Evolutionary conservation across 1,284 basidiomycete genomes (phyloP).

Genomic region (Sporisorium scitamineum): DNA sequence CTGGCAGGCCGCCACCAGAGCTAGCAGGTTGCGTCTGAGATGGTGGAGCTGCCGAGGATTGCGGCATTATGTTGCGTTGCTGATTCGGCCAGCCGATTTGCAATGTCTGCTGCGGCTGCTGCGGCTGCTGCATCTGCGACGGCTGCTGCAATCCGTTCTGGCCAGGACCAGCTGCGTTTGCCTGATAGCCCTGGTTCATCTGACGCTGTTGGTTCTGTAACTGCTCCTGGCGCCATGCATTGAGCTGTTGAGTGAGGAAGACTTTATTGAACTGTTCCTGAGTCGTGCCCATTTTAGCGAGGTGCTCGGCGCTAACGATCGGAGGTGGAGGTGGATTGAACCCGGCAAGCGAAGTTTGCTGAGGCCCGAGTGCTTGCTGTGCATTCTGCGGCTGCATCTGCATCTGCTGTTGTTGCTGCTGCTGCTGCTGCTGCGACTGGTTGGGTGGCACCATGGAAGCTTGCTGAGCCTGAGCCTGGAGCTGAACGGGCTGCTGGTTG

Average conservation of each 20-base stretch:
- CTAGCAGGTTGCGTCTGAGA: slow-evolving; percentile 26
- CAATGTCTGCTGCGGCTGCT: slow-evolving; percentile 16
- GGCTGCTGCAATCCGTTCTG: slow-evolving; percentile 40
- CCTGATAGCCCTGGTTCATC: slow-evolving; percentile 31
- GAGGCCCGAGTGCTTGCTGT: slow-evolving; percentile 18
- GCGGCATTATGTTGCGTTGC: slow-evolving; percentile 28
- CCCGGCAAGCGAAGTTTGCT: slow-evolving; percentile 33
- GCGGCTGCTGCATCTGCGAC: slow-evolving; percentile 22
- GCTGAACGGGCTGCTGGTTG: slow-evolving; percentile 29
- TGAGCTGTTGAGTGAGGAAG: slow-evolving; percentile 47
- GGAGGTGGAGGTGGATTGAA: slow-evolving; percentile 54
- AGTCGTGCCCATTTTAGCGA: slow-evolving; percentile 48
- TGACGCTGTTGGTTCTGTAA: slow-evolving; percentile 50
- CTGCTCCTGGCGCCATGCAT: slow-evolving; percentile 46
- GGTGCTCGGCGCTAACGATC: slow-evolving; percentile 49
- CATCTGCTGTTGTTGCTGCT: slow-evolving; percentile 31
- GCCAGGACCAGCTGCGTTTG: slow-evolving; percentile 17
- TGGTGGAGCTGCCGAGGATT: slow-evolving; percentile 28
- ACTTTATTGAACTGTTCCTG: slow-evolving; percentile 56
- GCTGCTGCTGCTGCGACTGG: slow-evolving; percentile 23
- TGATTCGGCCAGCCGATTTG: slow-evolving; percentile 39
- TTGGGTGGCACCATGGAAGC: slow-evolving; percentile 37
- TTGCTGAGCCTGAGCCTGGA: slow-evolving; percentile 30
- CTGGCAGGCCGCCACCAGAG: slow-evolving; percentile 24
- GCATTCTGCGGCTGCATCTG: slow-evolving; percentile 28